These are phyloP conservation scores for Fraxinus excelsior DNA, from an alignment of 257 asterid species.

Conservation along the genomic window DNA sequence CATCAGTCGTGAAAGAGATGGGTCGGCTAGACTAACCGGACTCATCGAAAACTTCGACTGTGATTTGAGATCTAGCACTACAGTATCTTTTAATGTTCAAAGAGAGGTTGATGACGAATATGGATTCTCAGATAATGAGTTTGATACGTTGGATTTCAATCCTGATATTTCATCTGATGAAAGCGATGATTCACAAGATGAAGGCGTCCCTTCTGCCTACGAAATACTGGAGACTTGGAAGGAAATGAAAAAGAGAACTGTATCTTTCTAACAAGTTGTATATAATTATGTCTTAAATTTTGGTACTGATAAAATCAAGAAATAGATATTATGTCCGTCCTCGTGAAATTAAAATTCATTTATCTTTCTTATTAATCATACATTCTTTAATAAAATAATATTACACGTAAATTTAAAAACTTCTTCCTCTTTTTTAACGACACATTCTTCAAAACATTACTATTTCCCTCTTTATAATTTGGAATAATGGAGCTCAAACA, in stretches of 20 bases:
- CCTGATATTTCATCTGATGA: conserved; percentile 33
- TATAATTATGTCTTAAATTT: not conserved
- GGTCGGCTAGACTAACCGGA: not conserved
- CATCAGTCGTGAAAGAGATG: not conserved
- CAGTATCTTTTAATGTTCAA: conserved; percentile 23
- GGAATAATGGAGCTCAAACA: too few relatives aligned
- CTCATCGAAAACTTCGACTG: conserved; percentile 25
- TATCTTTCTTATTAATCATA: too few relatives aligned
- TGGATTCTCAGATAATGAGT: conserved; percentile 24
- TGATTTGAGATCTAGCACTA: conserved; percentile 20
- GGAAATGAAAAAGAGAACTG: conserved; percentile 37
- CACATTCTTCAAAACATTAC: too few relatives aligned
- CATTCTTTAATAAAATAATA: too few relatives aligned
- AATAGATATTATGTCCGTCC: too few relatives aligned
- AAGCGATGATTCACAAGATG: conserved; percentile 32
- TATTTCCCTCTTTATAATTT: too few relatives aligned
- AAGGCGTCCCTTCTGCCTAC: conserved; percentile 59
- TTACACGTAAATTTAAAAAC: too few relatives aligned
- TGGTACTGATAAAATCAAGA: not conserved
- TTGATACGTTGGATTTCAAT: conserved; percentile 40
- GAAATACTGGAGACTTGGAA: conserved; percentile 80
- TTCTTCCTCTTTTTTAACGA: too few relatives aligned
- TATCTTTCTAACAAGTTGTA: not conserved
- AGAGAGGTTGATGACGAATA: conserved; percentile 23
- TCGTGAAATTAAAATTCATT: too few relatives aligned